Base-by-base conservation (phyloP, 2,329 filamentous ascomycete genomes). In the Fusarium algeriense region DNA sequence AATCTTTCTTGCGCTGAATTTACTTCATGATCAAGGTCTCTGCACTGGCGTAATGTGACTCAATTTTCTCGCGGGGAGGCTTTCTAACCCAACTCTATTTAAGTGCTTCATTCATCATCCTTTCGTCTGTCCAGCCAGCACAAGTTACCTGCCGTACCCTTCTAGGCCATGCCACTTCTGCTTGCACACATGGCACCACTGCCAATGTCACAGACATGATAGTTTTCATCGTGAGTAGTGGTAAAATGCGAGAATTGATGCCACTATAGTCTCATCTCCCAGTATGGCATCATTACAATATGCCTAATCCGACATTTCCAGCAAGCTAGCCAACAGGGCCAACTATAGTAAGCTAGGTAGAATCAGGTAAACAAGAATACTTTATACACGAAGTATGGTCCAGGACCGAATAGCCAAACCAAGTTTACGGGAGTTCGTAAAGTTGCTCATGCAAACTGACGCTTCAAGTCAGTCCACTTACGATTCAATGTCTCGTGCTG, bases 391-490 rank as follows among this genome's bases (percentile, higher is more conserved):
- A 78, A 76, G 54, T 48, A 48, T 48, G 48, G 54, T 49, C 46
- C 17, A 57, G 46, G 32, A 59, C 55, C 66, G 52, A 26, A 54
- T 64, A 64, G 40, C 60, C 67, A 66, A 66, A 63, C 37, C 60
- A 71, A 59, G 55, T 55, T 58, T 19, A 30, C n/a, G 17, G 30
- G 43, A 26, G 34, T 28, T 54, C 28, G 43, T 26, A 17, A 40
- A 30, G 40, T 35, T 49, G 56, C n/a, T 71, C 73, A 86, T 49
- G 81, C 83, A 75, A 90, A 88, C 62, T 89, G 88, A 54, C 84
- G 83, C 81, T 86, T 89, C 70, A 95, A 84, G 75, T 95, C 93
- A 54, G 88, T 89, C 92, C 92, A 95, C 83, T 92, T 94, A 75
- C 92, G 89, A 69, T 86, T 90, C 45, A 95, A 87, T 10, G 89